Evolutionary conservation across 805 yeast species (phyloP).

Genomic region (Myxozyma nipponensis): DNA sequence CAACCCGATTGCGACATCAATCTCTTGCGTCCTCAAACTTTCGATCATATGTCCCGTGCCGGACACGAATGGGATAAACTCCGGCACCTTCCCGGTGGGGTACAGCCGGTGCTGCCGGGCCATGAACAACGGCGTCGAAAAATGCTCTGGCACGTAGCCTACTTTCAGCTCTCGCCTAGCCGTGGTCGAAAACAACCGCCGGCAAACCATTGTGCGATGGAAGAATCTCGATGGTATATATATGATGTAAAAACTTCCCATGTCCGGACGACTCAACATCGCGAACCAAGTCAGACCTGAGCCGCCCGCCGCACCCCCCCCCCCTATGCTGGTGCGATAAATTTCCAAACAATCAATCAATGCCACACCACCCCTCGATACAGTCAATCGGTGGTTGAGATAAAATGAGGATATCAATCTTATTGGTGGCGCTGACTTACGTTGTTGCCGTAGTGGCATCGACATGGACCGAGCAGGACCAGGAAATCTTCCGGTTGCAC

Average conservation of each 20-base stretch:
- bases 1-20: conserved; percentile 81
- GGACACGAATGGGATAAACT: conserved; percentile 65
- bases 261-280: too few species aligned
- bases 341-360: too few species aligned
- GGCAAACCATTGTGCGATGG: background rate
- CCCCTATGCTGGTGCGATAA: too few species aligned
- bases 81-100: conserved; percentile 46
- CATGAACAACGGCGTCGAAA: conserved; percentile 78
- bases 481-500: conserved; percentile 73
- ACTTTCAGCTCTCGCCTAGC: conserved; percentile 37
- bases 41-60: conserved; percentile 88
- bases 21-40: conserved; percentile 55
- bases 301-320: too few species aligned
- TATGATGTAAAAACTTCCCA: background rate
- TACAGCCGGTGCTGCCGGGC: conserved; percentile 61
- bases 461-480: conserved; percentile 61
- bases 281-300: too few species aligned
- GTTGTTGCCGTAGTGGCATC: conserved; percentile 6
- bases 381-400: too few species aligned
- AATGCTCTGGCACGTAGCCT: conserved; percentile 90
- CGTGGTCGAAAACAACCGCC: background rate
- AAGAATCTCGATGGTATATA: too few species aligned
- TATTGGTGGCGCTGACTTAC: conserved; percentile 1
- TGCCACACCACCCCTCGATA: too few species aligned
- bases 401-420: conserved; percentile 3